phyloP scores from a whole-genome alignment of 2,329 filamentous ascomycete genomes.

The Sarocladiaceae sp. region DNA sequence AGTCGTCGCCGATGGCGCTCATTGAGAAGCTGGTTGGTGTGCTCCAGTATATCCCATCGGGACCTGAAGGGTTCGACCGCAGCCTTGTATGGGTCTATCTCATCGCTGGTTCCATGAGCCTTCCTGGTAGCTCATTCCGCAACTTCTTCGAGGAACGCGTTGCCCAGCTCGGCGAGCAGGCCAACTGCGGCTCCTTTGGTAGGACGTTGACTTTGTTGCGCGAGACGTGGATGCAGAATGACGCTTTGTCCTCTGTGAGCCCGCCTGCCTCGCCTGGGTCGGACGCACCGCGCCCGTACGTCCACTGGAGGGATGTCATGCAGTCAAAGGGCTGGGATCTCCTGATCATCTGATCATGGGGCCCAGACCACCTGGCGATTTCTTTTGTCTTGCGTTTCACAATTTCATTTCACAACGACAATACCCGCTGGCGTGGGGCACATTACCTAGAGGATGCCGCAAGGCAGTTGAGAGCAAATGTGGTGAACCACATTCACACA shows the following conservation, averaged over 20 bases:
- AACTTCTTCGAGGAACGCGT: constrained; percentile 72
- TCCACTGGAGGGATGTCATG: constrained; percentile 97
- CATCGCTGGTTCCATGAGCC: constrained; percentile 75
- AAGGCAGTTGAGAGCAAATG: constrained; percentile 27
- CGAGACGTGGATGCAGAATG: constrained; percentile 82
- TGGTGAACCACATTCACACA: constrained; percentile 12
- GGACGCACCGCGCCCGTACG: constrained; percentile 52
- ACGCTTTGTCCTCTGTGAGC: constrained; percentile 38
- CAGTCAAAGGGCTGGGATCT: constrained; percentile 87
- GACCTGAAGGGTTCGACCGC: constrained; percentile 79
- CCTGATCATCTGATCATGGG: constrained; percentile 68
- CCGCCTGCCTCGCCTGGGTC: constrained; percentile 30
- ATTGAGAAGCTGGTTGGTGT: constrained; percentile 73
- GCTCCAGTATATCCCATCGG: constrained; percentile 78
- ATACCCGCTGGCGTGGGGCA: constrained; percentile 16
- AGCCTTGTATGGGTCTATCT: constrained; percentile 92
- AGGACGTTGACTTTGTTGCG: constrained; percentile 73
- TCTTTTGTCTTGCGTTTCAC: constrained; percentile 18
- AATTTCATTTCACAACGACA: constrained; percentile 22
- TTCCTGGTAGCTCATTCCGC: constrained; percentile 70
- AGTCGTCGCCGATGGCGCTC: constrained; percentile 70
- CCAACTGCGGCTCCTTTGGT: constrained; percentile 79
- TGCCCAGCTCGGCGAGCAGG: constrained; percentile 69
- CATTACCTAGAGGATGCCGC: constrained; percentile 33
- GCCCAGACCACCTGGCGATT: constrained; percentile 11